Evolutionary conservation across 257 asterid species (phyloP).

Genomic region (Fraxinus quadrangulata): DNA sequence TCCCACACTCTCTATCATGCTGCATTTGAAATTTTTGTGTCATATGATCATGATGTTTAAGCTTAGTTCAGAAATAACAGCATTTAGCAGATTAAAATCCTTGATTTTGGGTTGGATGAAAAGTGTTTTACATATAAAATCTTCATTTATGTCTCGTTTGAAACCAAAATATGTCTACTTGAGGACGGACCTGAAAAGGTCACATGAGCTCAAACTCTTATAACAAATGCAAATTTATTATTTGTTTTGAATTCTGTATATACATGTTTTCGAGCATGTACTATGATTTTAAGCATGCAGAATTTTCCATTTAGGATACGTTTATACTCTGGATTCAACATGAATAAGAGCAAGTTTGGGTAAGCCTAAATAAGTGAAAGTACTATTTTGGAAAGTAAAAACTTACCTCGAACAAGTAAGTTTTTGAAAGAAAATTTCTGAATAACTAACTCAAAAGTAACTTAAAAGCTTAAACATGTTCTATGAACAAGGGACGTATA

Average conservation of each 20-base stretch:
- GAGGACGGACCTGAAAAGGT: neutral
- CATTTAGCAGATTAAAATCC: neutral
- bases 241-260: neutral
- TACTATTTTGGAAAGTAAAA: neutral
- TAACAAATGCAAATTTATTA: too few relatives aligned
- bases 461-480: neutral
- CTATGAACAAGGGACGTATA: neutral
- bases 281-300: neutral
- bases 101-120: neutral
- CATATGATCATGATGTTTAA: neutral
- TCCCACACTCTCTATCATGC: slow-evolving; percentile 69
- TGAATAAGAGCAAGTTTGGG: neutral
- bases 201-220: neutral
- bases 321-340: neutral
- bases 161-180: neutral
- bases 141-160: neutral
- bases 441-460: neutral
- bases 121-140: neutral
- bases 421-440: neutral
- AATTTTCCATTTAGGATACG: neutral
- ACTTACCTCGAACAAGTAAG: neutral
- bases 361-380: neutral
- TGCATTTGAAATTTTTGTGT: slow-evolving; percentile 14
- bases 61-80: neutral
- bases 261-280: neutral